phyloP scores from a whole-genome alignment of 116 monocot genomes.

The Posidonia oceanica region DNA sequence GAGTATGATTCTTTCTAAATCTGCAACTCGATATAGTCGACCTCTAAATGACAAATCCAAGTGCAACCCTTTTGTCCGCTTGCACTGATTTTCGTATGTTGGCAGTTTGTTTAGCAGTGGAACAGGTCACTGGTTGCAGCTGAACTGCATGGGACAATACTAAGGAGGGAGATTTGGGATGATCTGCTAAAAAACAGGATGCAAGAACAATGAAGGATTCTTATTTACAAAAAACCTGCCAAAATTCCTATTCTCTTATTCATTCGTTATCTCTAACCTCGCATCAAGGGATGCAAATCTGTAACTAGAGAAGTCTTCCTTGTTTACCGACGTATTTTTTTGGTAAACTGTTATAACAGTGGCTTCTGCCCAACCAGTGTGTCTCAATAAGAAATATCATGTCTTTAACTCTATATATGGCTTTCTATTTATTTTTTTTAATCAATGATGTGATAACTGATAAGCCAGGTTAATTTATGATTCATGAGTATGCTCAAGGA shows the following conservation, averaged over 20 bases:
- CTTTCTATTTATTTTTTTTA: too few relatives aligned
- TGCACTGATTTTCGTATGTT: neutral
- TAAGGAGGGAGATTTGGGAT: neutral
- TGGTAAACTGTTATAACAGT: conserved; percentile 7
- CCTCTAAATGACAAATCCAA: too few relatives aligned
- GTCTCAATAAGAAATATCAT: neutral
- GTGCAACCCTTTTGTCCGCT: neutral
- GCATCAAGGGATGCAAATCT: conserved; percentile 6
- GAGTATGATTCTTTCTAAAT: too few relatives aligned
- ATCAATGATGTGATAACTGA: too few relatives aligned
- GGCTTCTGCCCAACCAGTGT: neutral
- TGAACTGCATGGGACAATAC: neutral
- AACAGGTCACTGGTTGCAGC: conserved; percentile 16
- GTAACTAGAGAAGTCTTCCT: conserved; percentile 4
- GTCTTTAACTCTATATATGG: neutral
- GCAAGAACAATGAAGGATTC: neutral
- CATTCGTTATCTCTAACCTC: conserved; percentile 7
- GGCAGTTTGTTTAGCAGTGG: conserved; percentile 10
- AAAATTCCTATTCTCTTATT: neutral
- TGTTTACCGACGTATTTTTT: conserved; percentile 5
- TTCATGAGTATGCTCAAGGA: too few relatives aligned
- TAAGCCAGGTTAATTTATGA: too few relatives aligned
- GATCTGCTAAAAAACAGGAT: neutral
- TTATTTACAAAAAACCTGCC: neutral
- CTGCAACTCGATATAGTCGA: too few relatives aligned